phyloP scores from a whole-genome alignment of 73 alveolate genomes.

The Stentor roeselii region DNA sequence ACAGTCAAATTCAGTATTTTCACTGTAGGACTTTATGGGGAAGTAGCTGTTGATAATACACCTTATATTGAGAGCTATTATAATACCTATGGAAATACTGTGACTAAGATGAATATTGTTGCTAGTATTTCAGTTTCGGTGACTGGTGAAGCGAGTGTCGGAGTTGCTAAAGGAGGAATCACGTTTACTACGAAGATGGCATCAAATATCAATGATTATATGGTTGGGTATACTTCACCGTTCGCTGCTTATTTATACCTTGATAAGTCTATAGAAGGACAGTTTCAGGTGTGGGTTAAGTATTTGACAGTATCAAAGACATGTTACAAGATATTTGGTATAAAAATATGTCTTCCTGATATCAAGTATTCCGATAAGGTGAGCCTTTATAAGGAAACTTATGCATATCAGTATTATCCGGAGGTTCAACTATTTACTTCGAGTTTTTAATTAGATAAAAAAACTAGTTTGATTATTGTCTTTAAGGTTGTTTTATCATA shows the following conservation, averaged over 20 bases:
- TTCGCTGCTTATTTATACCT: not conserved
- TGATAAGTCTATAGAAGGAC: not conserved
- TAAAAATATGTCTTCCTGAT: not conserved
- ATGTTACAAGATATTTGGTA: not conserved
- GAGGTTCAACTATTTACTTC: too few relatives aligned
- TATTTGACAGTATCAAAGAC: too few relatives aligned
- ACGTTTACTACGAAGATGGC: not conserved
- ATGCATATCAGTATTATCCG: not conserved
- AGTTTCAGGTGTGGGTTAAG: not conserved
- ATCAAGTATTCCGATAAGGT: not conserved
- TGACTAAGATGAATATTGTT: not conserved
- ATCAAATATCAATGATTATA: not conserved
- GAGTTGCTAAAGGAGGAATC: not conserved
- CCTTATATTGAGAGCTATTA: not conserved
- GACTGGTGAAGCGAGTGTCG: not conserved
- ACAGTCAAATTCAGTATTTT: not conserved
- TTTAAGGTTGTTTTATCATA: too few relatives aligned
- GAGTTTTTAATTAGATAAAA: too few relatives aligned
- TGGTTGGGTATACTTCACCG: not conserved
- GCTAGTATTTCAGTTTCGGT: not conserved
- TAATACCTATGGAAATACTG: not conserved
- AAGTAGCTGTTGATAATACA: not conserved
- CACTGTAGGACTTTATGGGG: not conserved
- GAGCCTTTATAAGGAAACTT: not conserved
- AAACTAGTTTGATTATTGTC: too few relatives aligned